Evolutionary conservation across 768 basidiomycete genomes (phyloP).

Genomic region (Boletus huronensis): DNA sequence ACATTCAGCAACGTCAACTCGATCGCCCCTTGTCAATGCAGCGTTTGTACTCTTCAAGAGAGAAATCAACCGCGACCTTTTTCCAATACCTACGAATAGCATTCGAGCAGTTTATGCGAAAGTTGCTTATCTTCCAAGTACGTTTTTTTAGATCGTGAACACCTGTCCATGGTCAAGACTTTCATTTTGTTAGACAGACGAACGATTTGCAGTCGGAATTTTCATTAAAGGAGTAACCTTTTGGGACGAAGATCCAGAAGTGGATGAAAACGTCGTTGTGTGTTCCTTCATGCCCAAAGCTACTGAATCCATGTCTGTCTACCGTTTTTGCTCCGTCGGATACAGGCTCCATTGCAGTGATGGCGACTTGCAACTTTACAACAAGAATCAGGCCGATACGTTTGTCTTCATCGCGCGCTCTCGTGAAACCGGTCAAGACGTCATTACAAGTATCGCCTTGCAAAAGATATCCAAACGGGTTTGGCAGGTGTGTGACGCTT

Average conservation of each 20-base stretch:
- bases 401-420: constrained; percentile 57
- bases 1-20: constrained; percentile 51
- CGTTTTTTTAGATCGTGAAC: not conserved
- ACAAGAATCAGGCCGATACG: constrained; percentile 48
- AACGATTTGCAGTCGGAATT: constrained; percentile 58
- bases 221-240: constrained; percentile 58
- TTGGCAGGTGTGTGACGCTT: constrained; percentile 38
- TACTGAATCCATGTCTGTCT: constrained; percentile 44
- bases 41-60: constrained; percentile 54
- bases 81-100: constrained; percentile 60
- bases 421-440: constrained; percentile 41
- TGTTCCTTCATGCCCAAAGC: constrained; percentile 59
- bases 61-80: constrained; percentile 51
- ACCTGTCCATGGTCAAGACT: not conserved
- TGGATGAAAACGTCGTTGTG: constrained; percentile 57
- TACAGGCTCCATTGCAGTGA: constrained; percentile 57
- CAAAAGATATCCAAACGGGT: constrained; percentile 56
- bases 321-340: constrained; percentile 48
- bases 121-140: constrained; percentile 58
- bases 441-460: constrained; percentile 58
- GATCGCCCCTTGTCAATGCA: constrained; percentile 54
- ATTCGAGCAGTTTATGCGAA: constrained; percentile 54
- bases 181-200: constrained; percentile 44
- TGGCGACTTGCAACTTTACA: constrained; percentile 55
- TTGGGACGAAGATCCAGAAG: constrained; percentile 58